Base-by-base conservation (phyloP, 805 yeast genomes). In the Monosporozyma unispora region DNA sequence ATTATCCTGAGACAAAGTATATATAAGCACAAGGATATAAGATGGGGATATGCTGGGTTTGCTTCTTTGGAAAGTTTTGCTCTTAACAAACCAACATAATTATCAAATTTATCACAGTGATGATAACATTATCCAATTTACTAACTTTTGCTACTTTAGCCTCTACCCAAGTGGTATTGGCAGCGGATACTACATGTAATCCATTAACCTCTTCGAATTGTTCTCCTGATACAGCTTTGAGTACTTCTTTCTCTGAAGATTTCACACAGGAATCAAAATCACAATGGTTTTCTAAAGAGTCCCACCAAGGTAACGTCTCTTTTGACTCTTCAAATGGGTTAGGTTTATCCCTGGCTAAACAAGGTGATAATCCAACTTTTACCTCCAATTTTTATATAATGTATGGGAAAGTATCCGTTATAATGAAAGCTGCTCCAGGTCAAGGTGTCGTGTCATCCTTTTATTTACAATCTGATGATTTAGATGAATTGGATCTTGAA, bases 401-500 rank as follows among this genome's bases (percentile, higher is more conserved):
- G 93, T 90, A 82, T 66, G 97, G 97, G 51, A 80, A 80, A 54
- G 78, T 88, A 28, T 95, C 86, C 64, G 88, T 80, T 5, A 73
- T 72, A 1, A 64, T 85, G 52, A 75, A 82, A 63, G 85, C 90
- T 16, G 90, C 95, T 3, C 70, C 76, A 14, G 96, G 96, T 23
- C 67, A 66, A 18, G 96, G 96, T 53, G 75, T 90, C 39, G 79
- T 88, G 12, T 84, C 96, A 0, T 82, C 93, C 2, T 79, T 89
- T 56, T 87, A 82, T 55, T 73, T 89, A 48, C 95, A 87, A 62
- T 72, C 78, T 58, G 96, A 90, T 64, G 96, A 84, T 59, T 71
- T 83, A 54, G 97, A 90, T 67, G 97, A 90, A 68, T 80, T 90
- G 44, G 97, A 90, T 68, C 61, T 85, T 45, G 96, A 90, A 66